Evolutionary conservation across 2,329 filamentous ascomycete species (phyloP).

Genomic region (Aureobasidium sp.): DNA sequence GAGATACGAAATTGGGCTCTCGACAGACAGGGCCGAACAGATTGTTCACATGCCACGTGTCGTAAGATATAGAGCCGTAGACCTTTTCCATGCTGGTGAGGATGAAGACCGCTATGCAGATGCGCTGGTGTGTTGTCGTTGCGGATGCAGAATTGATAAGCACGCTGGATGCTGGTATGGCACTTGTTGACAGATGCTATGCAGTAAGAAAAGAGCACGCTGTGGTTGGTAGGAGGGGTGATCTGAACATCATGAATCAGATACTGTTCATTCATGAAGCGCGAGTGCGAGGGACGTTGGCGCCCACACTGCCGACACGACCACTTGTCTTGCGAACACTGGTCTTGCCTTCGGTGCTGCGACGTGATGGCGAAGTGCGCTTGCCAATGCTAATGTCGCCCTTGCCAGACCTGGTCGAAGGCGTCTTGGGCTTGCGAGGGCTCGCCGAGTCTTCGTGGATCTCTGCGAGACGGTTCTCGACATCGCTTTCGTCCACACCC

Average conservation of each 20-base stretch:
- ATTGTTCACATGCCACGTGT: background rate
- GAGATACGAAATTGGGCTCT: slow-evolving; percentile 10
- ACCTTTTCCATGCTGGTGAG: background rate
- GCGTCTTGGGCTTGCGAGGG: slow-evolving; percentile 38
- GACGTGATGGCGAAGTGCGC: slow-evolving; percentile 38
- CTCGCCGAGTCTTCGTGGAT: slow-evolving; percentile 21
- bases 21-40: background rate
- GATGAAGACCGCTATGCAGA: background rate
- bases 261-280: slow-evolving; percentile 9
- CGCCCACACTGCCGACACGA: slow-evolving; percentile 32
- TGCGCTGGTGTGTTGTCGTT: background rate
- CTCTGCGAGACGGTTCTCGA: slow-evolving; percentile 35
- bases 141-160: slow-evolving; percentile 2
- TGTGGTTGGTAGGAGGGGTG: background rate
- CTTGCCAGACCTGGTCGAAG: slow-evolving; percentile 35
- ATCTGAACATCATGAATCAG: background rate
- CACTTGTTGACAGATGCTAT: background rate
- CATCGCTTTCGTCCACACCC: slow-evolving; percentile 40
- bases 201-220: slow-evolving; percentile 10
- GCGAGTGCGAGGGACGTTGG: slow-evolving; percentile 10
- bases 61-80: background rate
- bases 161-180: slow-evolving; percentile 2
- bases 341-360: slow-evolving; percentile 42
- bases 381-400: slow-evolving; percentile 42
- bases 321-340: slow-evolving; percentile 47